Evolutionary conservation across 495 filamentous ascomycete species (phyloP), one percentile per base, ranked within the genome.

Genomic region (Penicillium riverlandense): DNA sequence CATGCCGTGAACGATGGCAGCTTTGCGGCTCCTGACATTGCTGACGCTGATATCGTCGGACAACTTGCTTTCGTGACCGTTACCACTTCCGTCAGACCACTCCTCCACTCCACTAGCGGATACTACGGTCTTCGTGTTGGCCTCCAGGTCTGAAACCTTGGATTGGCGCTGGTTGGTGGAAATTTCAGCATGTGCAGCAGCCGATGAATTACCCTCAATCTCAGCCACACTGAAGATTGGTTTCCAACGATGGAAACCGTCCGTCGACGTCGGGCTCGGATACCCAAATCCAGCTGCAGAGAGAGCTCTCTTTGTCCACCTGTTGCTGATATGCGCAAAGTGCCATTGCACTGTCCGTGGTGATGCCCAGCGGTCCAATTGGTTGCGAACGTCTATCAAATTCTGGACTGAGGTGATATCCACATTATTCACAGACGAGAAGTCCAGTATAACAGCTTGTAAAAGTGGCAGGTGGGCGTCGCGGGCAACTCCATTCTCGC

Each of bases 361-460:
- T 0, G 84, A 65, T 11, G 88, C 78, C 60, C 96, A 95, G 11
- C 83, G 77, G 63, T 97, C 92, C 15, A 98, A 80, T 60, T 97
- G 94, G 64, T 97, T 98, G 61, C 92, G 90, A 2, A 98, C 88
- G 54, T 98, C 92, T 63, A 98, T 95, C 33, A 98, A 71, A 62
- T 92, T 85, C 69, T 98, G 92, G 2, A 96, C 78, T 0, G 89
- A 95, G 1, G 92, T 96, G 44, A 95, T 80, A 53, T 98, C 92
- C 39, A 96, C 87, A 53, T 96, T 90, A 67, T 98, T 96, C 54
- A 98, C 92, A 0, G 88, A 90, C 33, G 83, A 86, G 63, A 98
- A 94, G 61, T 98, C 92, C 14, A 98, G 81, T 44, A 98, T 95
- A 55, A 98, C 74, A 33, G 92, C 91, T 57, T 90, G 90, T 37